These are phyloP conservation scores for Talaromyces sp. DNA, from an alignment of 2,329 filamentous ascomycete genomes.

Conservation along the genomic window DNA sequence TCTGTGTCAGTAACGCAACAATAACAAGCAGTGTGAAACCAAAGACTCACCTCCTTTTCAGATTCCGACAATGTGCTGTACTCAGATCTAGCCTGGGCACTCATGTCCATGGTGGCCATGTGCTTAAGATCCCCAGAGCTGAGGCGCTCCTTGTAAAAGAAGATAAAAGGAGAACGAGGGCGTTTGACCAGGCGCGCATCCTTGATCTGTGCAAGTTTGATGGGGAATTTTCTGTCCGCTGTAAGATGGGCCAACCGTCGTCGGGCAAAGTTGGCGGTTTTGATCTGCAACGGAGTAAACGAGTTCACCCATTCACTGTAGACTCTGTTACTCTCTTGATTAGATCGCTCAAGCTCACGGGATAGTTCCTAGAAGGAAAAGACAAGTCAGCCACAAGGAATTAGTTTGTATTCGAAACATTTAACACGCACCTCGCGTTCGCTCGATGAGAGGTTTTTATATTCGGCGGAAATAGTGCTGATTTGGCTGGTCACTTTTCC, in stretches of 20 bases:
- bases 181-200: constrained; percentile 52
- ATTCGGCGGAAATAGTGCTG: constrained; percentile 16
- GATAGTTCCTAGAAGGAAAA: constrained; percentile 40
- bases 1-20: not conserved
- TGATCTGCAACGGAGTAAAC: constrained; percentile 53
- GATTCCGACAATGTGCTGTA: constrained; percentile 22
- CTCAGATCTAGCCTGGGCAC: constrained; percentile 13
- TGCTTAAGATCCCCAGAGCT: constrained; percentile 46
- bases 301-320: constrained; percentile 51
- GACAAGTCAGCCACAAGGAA: constrained; percentile 15
- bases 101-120: constrained; percentile 35
- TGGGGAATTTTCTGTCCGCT: constrained; percentile 11
- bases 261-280: constrained; percentile 55
- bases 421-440: constrained; percentile 12
- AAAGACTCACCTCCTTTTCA: constrained; percentile 32
- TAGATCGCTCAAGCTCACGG: constrained; percentile 46
- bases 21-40: not conserved
- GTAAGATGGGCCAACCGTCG: constrained; percentile 21
- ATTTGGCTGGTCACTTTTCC: not conserved
- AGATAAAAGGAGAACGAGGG: constrained; percentile 31
- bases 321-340: constrained; percentile 37
- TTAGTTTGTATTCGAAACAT: constrained; percentile 6
- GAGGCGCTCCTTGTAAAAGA: constrained; percentile 42
- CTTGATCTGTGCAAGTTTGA: constrained; percentile 27
- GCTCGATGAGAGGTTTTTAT: constrained; percentile 12